These are phyloP conservation scores for Buxus sempervirens DNA, from an alignment of 164 flowering plant species.

Conservation along the genomic window DNA sequence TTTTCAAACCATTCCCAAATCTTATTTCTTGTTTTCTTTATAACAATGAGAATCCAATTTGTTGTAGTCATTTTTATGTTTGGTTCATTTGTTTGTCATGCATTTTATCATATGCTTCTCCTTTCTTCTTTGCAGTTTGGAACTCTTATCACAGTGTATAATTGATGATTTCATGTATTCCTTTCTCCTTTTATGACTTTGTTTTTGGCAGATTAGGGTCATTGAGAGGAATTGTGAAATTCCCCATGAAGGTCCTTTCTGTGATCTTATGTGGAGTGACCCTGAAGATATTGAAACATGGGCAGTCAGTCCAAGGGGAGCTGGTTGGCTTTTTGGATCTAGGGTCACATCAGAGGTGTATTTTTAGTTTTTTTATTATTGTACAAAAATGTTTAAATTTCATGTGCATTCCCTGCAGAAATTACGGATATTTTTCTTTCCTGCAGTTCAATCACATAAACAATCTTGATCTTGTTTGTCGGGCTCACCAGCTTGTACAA, in stretches of 20 bases:
- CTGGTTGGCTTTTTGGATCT: constrained; percentile 99
- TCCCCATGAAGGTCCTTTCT: constrained; percentile 99
- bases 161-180: neutral
- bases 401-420: neutral
- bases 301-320: constrained; percentile 99
- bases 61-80: neutral
- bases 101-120: neutral
- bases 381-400: neutral
- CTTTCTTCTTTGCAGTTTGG: neutral
- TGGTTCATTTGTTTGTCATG: neutral
- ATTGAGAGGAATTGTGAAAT: constrained; percentile 95
- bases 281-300: constrained; percentile 99
- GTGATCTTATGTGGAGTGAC: constrained; percentile 99
- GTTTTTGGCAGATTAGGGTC: constrained; percentile 64
- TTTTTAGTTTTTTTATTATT: no score
- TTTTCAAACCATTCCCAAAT: neutral
- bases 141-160: neutral
- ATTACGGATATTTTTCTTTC: neutral
- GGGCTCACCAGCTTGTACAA: constrained; percentile 99
- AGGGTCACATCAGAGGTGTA: constrained; percentile 93
- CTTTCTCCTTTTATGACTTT: neutral
- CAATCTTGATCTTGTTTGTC: constrained; percentile 92
- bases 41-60: neutral
- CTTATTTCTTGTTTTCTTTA: neutral
- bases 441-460: constrained; percentile 94